Evolutionary conservation across 2,329 filamentous ascomycete genomes (phyloP).

Genomic region (Talaromyces albobiverticillius): DNA sequence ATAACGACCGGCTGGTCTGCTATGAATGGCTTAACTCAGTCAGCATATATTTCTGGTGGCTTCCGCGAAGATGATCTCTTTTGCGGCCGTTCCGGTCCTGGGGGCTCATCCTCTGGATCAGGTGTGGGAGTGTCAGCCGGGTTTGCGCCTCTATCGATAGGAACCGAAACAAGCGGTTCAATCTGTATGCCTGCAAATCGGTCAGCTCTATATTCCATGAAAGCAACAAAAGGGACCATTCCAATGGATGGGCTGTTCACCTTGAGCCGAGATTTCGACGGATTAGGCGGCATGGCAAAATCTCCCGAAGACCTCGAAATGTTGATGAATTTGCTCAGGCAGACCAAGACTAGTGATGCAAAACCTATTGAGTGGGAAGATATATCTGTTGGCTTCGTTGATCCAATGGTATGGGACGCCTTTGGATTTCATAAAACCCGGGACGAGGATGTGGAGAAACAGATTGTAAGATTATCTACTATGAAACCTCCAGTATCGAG

Average conservation of each 20-base stretch:
- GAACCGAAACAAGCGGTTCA: slow-evolving; percentile 34
- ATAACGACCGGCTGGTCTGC: slow-evolving; percentile 24
- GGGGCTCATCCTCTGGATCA: slow-evolving; percentile 34
- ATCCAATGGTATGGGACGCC: slow-evolving; percentile 7
- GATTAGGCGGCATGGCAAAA: slow-evolving; percentile 10
- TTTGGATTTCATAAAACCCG: slow-evolving; percentile 6
- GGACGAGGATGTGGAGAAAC: slow-evolving; percentile 7
- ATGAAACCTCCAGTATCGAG: background rate
- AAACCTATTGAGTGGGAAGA: background rate
- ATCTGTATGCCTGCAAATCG: slow-evolving; percentile 29
- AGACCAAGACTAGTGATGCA: background rate
- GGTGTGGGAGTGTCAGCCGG: slow-evolving; percentile 31
- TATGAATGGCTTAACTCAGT: slow-evolving; percentile 24
- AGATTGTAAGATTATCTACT: slow-evolving; percentile 3
- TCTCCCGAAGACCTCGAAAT: slow-evolving; percentile 5
- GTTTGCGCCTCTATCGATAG: slow-evolving; percentile 30
- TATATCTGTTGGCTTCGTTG: slow-evolving; percentile 8
- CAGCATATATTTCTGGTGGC: slow-evolving; percentile 24
- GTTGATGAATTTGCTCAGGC: slow-evolving; percentile 3
- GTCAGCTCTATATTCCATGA: slow-evolving; percentile 33
- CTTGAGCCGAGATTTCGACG: slow-evolving; percentile 15
- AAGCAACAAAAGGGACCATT: slow-evolving; percentile 29
- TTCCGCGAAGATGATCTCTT: slow-evolving; percentile 20
- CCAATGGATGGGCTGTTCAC: slow-evolving; percentile 29
- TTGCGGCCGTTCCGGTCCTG: slow-evolving; percentile 24